Base-by-base conservation (phyloP, 1,284 basidiomycete genomes). In the Apiotrichum gamsii region DNA sequence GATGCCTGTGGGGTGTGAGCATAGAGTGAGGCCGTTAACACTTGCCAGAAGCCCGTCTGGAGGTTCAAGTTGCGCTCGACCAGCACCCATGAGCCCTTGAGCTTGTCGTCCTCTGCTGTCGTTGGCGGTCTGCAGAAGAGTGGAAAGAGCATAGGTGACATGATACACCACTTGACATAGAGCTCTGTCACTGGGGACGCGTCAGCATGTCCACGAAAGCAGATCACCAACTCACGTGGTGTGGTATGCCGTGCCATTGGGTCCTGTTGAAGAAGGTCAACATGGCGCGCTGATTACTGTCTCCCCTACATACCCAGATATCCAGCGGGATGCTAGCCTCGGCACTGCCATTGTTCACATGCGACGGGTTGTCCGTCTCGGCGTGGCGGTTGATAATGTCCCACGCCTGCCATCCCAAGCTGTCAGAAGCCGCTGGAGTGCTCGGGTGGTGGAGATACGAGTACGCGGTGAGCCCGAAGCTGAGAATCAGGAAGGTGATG, bases 361-460 rank as follows among this genome's bases (percentile, higher is more conserved):
- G 8, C 3, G 31, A 6, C 11, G 16, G 15, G 3, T n/a, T 16
- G 5, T 34, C 33, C 4, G 18, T 56, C 13, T 62, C 62, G 49
- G 49, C 20, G 52, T 54, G 5, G 76, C 76, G 45, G 14, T 78
- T 40, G 71, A 29, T 73, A 59, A 39, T 61, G 55, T 88, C 88
- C 87, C 87, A 91, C n/a, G 85, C 78, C 60, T 93, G 89, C 89
- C 88, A 91, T 16, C 87, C 87, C n/a, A 90, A 72, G 40, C 79
- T 77, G 59, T 90, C 86, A 8, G 77, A 70, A 16, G 76, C 67
- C 1, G 85, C 85, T 4, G 88, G 87, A 10, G 61, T n/a, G n/a
- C 63, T 5, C 83, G 83, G 5, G 77, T 84, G 4, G 81, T 81
- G 40, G 55, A 72, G 58, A 3, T 67, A 53, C 2, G 63, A 58